Conservation (phyloP, 805 yeast genomes). For the Sugiyamaella lignohabitans region DNA sequence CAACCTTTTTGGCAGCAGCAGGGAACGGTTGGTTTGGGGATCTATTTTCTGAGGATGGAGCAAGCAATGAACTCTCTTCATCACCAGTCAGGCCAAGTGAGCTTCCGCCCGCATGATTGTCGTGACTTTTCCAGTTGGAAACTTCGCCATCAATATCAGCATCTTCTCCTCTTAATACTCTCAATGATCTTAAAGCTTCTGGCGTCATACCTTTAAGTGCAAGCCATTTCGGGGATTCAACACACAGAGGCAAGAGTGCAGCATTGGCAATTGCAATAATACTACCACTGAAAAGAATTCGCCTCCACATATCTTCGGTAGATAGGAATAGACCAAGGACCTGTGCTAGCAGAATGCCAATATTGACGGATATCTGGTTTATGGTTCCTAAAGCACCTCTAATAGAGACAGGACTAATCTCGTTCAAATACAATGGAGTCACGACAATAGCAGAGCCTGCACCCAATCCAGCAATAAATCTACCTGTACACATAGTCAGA, state of each 20-base stretch:
- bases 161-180: slow-evolving; percentile 32
- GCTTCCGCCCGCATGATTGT: slow-evolving; percentile 1
- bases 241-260: slow-evolving; percentile 35
- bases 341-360: slow-evolving; percentile 82
- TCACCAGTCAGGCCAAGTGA: neutral
- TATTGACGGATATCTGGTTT: slow-evolving; percentile 80
- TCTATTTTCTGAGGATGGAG: neutral
- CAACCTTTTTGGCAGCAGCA: slow-evolving; percentile 1
- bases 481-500: slow-evolving; percentile 48
- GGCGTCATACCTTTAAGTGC: slow-evolving; percentile 40
- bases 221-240: slow-evolving; percentile 86
- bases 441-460: slow-evolving; percentile 86
- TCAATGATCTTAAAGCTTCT: slow-evolving; percentile 38
- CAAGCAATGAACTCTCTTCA: slow-evolving; percentile 4
- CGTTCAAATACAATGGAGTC: slow-evolving; percentile 75
- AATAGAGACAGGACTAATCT: slow-evolving; percentile 60
- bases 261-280: slow-evolving; percentile 47
- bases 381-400: slow-evolving; percentile 81
- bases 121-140: slow-evolving; percentile 17
- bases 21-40: neutral
- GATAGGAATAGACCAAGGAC: slow-evolving; percentile 64
- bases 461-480: slow-evolving; percentile 74
- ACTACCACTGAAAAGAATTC: slow-evolving; percentile 56
- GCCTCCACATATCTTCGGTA: slow-evolving; percentile 64
- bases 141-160: slow-evolving; percentile 25